These are phyloP conservation scores for Gonapodya sp. DNA, from an alignment of 192 early-diverging fungal genomes.

Conservation along the genomic window DNA sequence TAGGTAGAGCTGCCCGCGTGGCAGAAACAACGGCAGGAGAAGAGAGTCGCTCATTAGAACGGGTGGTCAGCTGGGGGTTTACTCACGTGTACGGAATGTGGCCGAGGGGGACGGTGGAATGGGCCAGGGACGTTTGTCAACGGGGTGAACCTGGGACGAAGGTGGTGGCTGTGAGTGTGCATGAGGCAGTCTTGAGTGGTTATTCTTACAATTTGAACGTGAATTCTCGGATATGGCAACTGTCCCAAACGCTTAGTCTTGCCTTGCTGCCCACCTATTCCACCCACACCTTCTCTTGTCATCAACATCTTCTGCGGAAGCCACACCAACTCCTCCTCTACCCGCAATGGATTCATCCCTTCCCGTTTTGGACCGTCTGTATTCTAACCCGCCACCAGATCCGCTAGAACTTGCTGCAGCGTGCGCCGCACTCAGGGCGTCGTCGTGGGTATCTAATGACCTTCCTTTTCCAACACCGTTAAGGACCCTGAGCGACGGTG, in stretches of 20 bases:
- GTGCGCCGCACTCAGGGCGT: not conserved
- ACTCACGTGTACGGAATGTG: not conserved
- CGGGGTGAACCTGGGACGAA: not conserved
- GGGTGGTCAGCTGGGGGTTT: not conserved
- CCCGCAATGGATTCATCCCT: not conserved
- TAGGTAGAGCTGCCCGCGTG: not conserved
- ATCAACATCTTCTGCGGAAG: not conserved
- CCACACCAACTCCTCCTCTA: no score
- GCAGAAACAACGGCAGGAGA: not conserved
- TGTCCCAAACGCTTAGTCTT: not conserved
- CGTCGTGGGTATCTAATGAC: not conserved
- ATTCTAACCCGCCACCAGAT: not conserved
- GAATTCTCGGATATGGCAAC: not conserved
- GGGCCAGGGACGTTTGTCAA: not conserved
- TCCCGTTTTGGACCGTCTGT: not conserved
- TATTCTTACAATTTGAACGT: not conserved
- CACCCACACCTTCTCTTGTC: not conserved
- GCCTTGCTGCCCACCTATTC: not conserved
- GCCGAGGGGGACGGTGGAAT: not conserved
- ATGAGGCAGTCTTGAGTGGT: not conserved
- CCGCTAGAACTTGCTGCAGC: not conserved
- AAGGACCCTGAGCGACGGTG: no score
- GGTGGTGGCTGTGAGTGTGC: not conserved
- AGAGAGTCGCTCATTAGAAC: not conserved
- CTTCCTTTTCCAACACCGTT: no score